These are phyloP conservation scores for Ilex asprella DNA, from an alignment of 257 asterid species.

Conservation along the genomic window DNA sequence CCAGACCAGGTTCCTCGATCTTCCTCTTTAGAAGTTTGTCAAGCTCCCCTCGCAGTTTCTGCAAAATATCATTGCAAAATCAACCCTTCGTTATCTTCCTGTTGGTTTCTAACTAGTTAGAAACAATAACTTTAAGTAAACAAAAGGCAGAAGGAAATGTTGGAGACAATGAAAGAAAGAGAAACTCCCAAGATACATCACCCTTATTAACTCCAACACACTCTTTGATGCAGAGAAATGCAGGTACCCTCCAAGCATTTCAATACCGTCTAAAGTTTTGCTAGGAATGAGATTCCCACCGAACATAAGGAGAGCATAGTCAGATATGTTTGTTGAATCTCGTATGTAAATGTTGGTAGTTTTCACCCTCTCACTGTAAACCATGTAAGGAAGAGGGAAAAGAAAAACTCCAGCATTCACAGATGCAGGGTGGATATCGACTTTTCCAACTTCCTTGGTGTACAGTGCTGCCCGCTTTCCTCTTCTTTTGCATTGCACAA, in stretches of 20 bases:
- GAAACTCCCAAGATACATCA: slow-evolving; percentile 8
- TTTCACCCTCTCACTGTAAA: slow-evolving; percentile 88
- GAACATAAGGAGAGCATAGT: slow-evolving; percentile 86
- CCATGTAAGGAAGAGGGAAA: slow-evolving; percentile 89
- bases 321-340: slow-evolving; percentile 88
- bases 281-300: slow-evolving; percentile 87
- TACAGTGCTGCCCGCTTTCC: slow-evolving; percentile 80
- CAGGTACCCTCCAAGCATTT: slow-evolving; percentile 96
- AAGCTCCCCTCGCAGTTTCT: slow-evolving; percentile 83
- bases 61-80: slow-evolving; percentile 16
- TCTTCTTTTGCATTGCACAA: slow-evolving; percentile 90
- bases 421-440: slow-evolving; percentile 88
- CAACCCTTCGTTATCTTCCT: not conserved
- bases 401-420: slow-evolving; percentile 72
- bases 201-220: slow-evolving; percentile 74
- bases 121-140: not conserved
- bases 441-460: slow-evolving; percentile 85
- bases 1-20: slow-evolving; percentile 73
- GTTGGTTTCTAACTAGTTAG: not conserved
- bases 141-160: not conserved
- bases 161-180: too few relatives aligned
- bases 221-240: slow-evolving; percentile 84
- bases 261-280: slow-evolving; percentile 71
- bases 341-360: slow-evolving; percentile 65
- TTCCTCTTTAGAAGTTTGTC: slow-evolving; percentile 77